Percentiles rank a stretch among this genome's conserved stretches.
Evolutionary conservation across 257 asterid genomes (phyloP).

Genomic region (Primulina huaijiensis): DNA sequence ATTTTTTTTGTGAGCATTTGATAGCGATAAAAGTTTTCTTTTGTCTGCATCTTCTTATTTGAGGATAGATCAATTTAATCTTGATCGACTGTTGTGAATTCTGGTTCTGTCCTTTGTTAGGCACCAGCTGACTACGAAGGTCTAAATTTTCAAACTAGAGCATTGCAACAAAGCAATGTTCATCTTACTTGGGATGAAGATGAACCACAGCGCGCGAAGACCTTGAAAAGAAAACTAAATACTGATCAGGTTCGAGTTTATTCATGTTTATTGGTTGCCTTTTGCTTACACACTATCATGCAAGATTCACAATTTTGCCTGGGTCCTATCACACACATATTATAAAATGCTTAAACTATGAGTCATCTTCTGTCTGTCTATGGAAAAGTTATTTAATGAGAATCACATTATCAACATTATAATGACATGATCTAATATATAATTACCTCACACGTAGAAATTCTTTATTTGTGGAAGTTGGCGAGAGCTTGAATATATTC

Average conservation of each 20-base stretch:
- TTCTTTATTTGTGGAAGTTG: neutral
- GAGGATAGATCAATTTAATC: neutral
- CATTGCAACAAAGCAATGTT: slow-evolving; percentile 83
- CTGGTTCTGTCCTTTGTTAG: slow-evolving; percentile 33
- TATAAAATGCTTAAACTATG: neutral
- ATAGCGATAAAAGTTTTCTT: neutral
- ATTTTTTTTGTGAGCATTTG: neutral
- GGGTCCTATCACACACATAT: neutral
- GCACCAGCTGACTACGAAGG: slow-evolving; percentile 83
- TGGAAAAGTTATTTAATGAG: neutral
- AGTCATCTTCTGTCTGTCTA: neutral
- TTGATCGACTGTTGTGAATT: slow-evolving; percentile 13
- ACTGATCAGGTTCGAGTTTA: slow-evolving; percentile 62
- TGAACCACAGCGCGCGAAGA: slow-evolving; percentile 75
- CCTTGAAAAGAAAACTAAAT: slow-evolving; percentile 60
- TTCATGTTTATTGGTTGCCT: slow-evolving; percentile 9
- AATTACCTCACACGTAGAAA: neutral
- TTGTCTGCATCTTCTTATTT: slow-evolving; percentile 1
- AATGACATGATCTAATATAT: neutral
- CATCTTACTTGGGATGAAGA: slow-evolving; percentile 94
- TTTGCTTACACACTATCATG: slow-evolving; percentile 10
- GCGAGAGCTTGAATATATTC: neutral
- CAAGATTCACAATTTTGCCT: neutral
- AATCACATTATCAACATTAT: neutral
- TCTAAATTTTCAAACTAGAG: slow-evolving; percentile 76